phyloP scores from a whole-genome alignment of 2,329 filamentous ascomycete species.

The Botrytis elliptica region DNA sequence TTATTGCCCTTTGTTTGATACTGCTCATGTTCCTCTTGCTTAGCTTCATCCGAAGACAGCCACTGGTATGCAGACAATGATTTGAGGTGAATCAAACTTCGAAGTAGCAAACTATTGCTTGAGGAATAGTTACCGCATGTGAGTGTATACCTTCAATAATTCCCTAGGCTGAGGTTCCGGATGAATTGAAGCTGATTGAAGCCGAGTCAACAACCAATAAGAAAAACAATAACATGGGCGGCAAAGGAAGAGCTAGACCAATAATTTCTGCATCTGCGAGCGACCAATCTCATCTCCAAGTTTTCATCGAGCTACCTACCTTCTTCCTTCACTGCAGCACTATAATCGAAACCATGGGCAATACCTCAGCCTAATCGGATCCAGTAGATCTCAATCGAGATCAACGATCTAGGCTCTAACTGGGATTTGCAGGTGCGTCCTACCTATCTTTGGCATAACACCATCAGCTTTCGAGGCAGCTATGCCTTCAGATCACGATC shows the following conservation, averaged over 20 bases:
- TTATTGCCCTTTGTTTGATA: not conserved
- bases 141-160: not conserved
- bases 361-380: not conserved
- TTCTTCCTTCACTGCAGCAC: not conserved
- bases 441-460: not conserved
- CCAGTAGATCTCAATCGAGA: not conserved
- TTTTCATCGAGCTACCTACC: not conserved
- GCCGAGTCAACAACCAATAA: not conserved
- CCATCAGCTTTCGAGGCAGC: not conserved
- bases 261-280: not conserved
- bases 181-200: not conserved
- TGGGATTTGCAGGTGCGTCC: not conserved
- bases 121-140: not conserved
- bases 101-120: not conserved
- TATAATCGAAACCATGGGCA: not conserved
- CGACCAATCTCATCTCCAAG: not conserved
- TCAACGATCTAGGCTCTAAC: not conserved
- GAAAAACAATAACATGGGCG: not conserved
- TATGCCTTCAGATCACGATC: not conserved
- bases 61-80: not conserved
- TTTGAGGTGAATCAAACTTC: not conserved
- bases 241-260: not conserved
- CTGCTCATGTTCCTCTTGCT: not conserved
- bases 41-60: not conserved
- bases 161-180: not conserved